phyloP scores from a whole-genome alignment of 257 asterid species.

The Nicotiana paniculata region DNA sequence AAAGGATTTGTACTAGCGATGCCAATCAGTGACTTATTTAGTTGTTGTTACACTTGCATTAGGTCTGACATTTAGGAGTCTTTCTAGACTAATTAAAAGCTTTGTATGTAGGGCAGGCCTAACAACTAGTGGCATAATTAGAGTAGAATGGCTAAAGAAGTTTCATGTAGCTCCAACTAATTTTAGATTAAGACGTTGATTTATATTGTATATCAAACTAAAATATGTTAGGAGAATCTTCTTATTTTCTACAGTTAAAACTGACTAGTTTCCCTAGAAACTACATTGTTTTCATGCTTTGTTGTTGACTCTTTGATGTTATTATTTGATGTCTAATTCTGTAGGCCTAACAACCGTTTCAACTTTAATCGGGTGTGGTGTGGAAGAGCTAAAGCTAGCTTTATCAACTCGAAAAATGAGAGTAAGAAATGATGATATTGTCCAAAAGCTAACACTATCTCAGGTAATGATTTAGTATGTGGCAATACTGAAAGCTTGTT shows the following conservation, averaged over 20 bases:
- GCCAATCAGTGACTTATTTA: background rate
- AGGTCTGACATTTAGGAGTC: background rate
- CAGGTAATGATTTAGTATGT: constrained; percentile 44
- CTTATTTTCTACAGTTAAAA: background rate
- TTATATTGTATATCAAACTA: background rate
- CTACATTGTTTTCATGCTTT: background rate
- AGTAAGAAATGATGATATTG: constrained; percentile 71
- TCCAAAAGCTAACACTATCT: constrained; percentile 72
- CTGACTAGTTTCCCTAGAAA: background rate
- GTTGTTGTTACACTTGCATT: background rate
- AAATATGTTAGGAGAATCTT: background rate
- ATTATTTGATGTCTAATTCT: constrained; percentile 19
- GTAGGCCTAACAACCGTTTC: constrained; percentile 76
- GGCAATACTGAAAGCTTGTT: constrained; percentile 1
- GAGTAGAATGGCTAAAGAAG: constrained; percentile 1
- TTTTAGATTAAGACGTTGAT: background rate
- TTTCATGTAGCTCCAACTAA: background rate
- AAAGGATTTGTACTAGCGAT: background rate
- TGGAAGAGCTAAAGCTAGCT: constrained; percentile 67
- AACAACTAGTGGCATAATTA: background rate
- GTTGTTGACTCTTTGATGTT: background rate
- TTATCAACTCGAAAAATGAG: constrained; percentile 91
- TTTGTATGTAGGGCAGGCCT: background rate
- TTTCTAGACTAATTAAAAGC: constrained; percentile 1
- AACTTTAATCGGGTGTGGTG: constrained; percentile 62